Conservation (phyloP, 306 rosid genomes). For the Carpinus fangiana region DNA sequence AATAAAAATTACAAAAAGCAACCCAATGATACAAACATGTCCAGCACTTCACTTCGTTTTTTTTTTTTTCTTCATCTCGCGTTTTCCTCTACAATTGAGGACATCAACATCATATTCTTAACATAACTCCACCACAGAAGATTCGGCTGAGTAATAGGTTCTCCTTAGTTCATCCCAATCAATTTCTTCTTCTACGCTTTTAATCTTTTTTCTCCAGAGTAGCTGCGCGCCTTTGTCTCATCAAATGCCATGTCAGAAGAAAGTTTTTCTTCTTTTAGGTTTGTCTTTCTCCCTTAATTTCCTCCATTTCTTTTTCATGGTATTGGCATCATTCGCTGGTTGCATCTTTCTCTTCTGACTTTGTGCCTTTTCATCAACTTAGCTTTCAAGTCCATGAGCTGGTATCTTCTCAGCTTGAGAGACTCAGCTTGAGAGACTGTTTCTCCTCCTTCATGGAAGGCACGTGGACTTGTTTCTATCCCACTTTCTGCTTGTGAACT, state of each 20-base stretch:
- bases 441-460: no score
- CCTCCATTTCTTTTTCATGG: not conserved
- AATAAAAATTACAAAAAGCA: no score
- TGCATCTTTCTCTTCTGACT: not conserved
- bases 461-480: not conserved
- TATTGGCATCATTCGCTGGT: not conserved
- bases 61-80: no score
- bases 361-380: slow-evolving; percentile 17
- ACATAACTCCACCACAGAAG: slow-evolving; percentile 24
- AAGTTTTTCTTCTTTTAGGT: not conserved
- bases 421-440: no score
- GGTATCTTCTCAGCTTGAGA: no score
- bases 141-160: not conserved
- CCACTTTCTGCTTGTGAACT: not conserved
- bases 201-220: not conserved
- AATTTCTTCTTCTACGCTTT: slow-evolving; percentile 16
- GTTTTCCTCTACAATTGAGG: no score
- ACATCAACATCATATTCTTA: no score
- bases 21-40: no score
- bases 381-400: not conserved
- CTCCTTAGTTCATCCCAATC: slow-evolving; percentile 55
- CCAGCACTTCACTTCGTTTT: no score
- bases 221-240: not conserved
- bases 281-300: not conserved
- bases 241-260: not conserved